Evolutionary conservation across 768 basidiomycete species (phyloP), one percentile per base, ranked within the genome.

Genomic region (Hortiboletus flavorubellus): DNA sequence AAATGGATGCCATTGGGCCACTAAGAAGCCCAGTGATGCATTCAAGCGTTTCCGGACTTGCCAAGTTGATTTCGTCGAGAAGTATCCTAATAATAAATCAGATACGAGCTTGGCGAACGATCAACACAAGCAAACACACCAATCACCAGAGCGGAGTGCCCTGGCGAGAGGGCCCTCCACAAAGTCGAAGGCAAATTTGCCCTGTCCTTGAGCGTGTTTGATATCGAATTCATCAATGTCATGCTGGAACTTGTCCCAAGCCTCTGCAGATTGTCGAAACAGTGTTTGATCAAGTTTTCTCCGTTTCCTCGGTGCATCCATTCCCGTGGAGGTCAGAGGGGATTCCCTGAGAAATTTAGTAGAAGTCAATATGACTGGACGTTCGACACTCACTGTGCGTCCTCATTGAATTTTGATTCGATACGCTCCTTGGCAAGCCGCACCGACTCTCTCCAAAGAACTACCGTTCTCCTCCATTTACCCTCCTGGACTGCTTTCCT

Each of bases 151-250:
- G 30, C 88, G 81, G 53, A 99, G 71, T 3, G 97, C 97, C 62
- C 87, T 90, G 23, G 97, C 84, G n/a, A 99, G 75, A 12, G 97
- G 95, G 0, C 96, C 97, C 67, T 99, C 97, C 2, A 98, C 86
- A 63, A 98, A 98, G 9, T 86, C 85, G 65, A 98, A 98, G 0
- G 94, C 90, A 65, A 97, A 89, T 67, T 91, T 94, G 29, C 91
- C 86, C 63, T 89, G 87, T 46, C 87, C 88, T 53, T 84, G 84
- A n/a, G 93, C 85, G 68, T 95, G 88, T 63, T 95, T 91, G 1
- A 87, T 76, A 60, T 96, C 91, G 60, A 99, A 99, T 31, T 86
- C 84, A 33, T 82, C 77, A 7, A 96, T 82, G 21, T 86, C 83
- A 31, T 61, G 73, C 53, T 84, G 78, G 59, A 97, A 92, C 0